Base-by-base conservation (phyloP, 331 rosid species). In the Malus hybrid region DNA sequence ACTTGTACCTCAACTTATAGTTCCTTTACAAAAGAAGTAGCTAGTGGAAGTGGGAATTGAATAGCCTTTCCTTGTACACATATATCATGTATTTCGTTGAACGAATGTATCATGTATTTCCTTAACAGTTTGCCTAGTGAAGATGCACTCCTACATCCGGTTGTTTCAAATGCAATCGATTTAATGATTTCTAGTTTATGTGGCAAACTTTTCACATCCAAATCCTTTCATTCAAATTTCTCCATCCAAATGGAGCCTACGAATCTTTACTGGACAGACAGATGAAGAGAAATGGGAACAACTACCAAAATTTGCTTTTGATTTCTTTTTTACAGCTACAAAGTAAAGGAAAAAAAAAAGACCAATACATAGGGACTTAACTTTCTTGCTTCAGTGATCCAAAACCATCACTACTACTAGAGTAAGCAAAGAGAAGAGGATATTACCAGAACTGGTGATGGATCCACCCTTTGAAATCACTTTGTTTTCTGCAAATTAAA, bases 401-500 rank as follows among this genome's bases (percentile, higher is more conserved):
- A 18, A 58, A 60, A 71, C 72, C 12, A 69, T 56, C 13, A 73
- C 58, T 56, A 71, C 50, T 55, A 81, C 33, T 64, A 82, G 66
- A 63, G 79, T 69, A 78, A 85, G 57, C 75, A 81, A 36, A 84
- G 77, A 73, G 69, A 72, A 24, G 53, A 81, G 64, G 72, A 79
- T 63, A 72, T 63, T 74, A 29, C 77, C 76, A 52, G 65, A 76
- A 48, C 73, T 61, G 24, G 56, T 78, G n/a, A 75, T 60, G 44
- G 85, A 73, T 57, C 84, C 73, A 36, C 71, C 81, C 72, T 75
- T 66, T 19, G 88, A 85, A 48, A 88, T 73, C 48, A 89, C 88
- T 81, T 82, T 87, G 78, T 88, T 88, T 81, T 84, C 90, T 88
- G 93, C 88, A 84, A 53, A 82, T 66, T 69, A 63, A 79, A 66